Evolutionary conservation across 352 stramenopile species (phyloP).

Genomic region (Phytophthora colocasiae): DNA sequence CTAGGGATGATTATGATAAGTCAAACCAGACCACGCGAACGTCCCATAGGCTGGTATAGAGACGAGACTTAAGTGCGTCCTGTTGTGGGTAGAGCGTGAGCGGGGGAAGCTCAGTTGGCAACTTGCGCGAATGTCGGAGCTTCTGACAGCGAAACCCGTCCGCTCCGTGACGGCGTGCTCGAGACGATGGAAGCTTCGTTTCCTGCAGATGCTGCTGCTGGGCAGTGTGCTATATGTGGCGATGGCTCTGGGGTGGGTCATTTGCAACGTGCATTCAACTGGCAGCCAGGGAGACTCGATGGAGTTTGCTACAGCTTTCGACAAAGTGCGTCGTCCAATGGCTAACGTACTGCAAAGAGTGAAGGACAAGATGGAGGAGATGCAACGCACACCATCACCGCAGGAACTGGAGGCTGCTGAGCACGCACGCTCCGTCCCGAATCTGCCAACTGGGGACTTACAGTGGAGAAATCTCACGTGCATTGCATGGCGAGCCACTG

Average conservation of each 20-base stretch:
- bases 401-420: conserved; percentile 15
- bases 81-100: conserved; percentile 3
- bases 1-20: conserved; percentile 18
- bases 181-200: conserved; percentile 12
- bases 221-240: conserved; percentile 20
- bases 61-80: not conserved
- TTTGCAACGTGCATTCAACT: conserved; percentile 22
- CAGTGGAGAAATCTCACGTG: conserved; percentile 41
- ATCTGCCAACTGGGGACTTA: conserved; percentile 18
- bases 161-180: not conserved
- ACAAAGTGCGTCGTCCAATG: conserved; percentile 23
- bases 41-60: conserved; percentile 22
- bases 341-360: conserved; percentile 17
- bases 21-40: not conserved
- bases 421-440: conserved; percentile 19
- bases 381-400: conserved; percentile 20
- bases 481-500: conserved; percentile 54
- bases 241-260: conserved; percentile 18
- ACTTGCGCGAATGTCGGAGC: conserved; percentile 3
- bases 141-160: conserved; percentile 11
- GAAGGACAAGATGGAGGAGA: conserved; percentile 22
- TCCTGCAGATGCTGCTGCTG: conserved; percentile 22
- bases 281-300: conserved; percentile 13
- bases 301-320: conserved; percentile 5
- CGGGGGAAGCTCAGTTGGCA: conserved; percentile 1